Base-by-base conservation (phyloP, 257 asterid genomes). In the Capsicum rhomboideum region DNA sequence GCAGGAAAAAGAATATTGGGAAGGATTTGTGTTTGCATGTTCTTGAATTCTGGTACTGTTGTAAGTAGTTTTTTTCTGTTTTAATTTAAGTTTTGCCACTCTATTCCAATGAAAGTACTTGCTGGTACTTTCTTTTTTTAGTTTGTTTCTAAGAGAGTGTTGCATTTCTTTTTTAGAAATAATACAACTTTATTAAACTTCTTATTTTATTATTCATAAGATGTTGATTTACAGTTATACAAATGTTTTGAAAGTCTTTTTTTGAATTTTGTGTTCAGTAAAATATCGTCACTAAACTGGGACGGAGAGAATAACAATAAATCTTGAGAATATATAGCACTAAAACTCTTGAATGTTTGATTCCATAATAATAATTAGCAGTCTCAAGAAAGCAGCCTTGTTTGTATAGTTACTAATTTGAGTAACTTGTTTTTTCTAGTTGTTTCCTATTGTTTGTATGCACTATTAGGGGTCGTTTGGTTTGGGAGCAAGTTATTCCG, bases 71-170 rank as follows among this genome's bases (percentile, higher is more conserved):
- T 74, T 23, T 74, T 1, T 21, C 80, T 74, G 80, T 44, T 72
- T 50, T 21, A 17, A 34, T 34, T 44, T 46, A 44, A 74, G 80
- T 13, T 72, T 44, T 21, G 79, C 18, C 18, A 72, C n/a, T 63
- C 20, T 54, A 14, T 2, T 23, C 9, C 37, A 63, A 5, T 63
- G 71, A 5, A 26, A 28, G 9, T 63, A 8, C 13, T 67, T 67
- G 44, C 10, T 59, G 12, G 6, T 29, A 16, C 0, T 66, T 28
- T 3, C 13, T 0, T 66, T 66, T 66, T 6, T 40, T 0, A 0
- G 0, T 6, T 0, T 0, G 6, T 64, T 17, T 14, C 16, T 28
- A 28, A 64, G 12, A 0, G 1, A 63, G n/a, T 13, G 11, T 6
- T 14, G 0, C 0, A 14, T 6, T 64, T 23, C 8, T 13, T 64